Evolutionary conservation across 345 rosid species (phyloP), one percentile per base, ranked within the genome.

Genomic region (Citrus reticulata): DNA sequence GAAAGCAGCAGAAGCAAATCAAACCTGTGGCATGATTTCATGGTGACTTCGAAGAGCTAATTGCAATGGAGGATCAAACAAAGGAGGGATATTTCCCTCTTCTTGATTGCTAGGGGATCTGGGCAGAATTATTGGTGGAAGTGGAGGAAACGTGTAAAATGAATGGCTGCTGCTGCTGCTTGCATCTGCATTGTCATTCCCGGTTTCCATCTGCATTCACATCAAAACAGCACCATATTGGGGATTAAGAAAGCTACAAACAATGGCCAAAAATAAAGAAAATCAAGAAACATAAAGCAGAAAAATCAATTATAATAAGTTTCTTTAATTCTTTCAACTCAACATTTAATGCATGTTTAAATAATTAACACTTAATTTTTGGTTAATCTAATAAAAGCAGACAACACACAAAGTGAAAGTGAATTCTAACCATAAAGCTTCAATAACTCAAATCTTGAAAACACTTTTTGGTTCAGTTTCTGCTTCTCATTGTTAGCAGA

Each of bases 11-110:
- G 51, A 64, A 29, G 59, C 46, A 34, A 83, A 78, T 55, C 83
- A 72, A 83, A 95, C 98, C 99, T 95, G 97, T 51, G 99, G 99
- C 70, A 95, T 93, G 81, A 87, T 78, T 86, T 42, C 49, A 2
- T 88, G 93, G 77, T 82, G 91, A 65, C 81, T 81, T 39, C 91
- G 94, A 27, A 77, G 85, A 70, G 87, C 80, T 24, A 93, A 81
- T 87, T 89, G 90, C 69, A 91, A 69, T 37, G 96, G 94, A 83
- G 95, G 92, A 67, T 92, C 93, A 64, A 92, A 86, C 83, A 90
- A 87, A 69, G 92, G 90, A 75, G 90, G 91, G 75, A 91, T 92
- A 58, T 74, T 83, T 82, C 90, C 92, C 76, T 83, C 94, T 86
- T 85, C 90, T 24, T 86, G 87, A 77, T 83, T 78, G 77, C 93